These are phyloP conservation scores for Plectranthus barbatus DNA, from an alignment of 257 asterid genomes.

Conservation along the genomic window DNA sequence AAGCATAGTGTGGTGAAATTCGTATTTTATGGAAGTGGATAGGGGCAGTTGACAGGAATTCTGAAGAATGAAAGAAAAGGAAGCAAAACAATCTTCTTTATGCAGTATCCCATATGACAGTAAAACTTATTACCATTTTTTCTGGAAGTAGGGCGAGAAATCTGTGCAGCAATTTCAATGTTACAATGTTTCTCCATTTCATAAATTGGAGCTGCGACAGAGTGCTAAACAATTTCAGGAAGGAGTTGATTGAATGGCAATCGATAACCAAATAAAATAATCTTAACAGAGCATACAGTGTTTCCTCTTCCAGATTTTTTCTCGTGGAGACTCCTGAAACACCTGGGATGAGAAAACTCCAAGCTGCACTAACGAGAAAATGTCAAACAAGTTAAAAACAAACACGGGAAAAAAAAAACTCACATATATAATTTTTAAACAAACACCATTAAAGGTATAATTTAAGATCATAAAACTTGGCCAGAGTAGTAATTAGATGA, in stretches of 20 bases:
- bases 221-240: slow-evolving; percentile 19
- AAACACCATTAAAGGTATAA: no score
- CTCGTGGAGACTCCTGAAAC: slow-evolving; percentile 95
- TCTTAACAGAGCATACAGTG: slow-evolving; percentile 42
- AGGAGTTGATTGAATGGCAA: slow-evolving; percentile 12
- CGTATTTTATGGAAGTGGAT: background rate
- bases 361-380: slow-evolving; percentile 48
- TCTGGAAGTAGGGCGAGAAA: slow-evolving; percentile 60
- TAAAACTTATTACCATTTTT: slow-evolving; percentile 53
- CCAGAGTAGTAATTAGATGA: no score
- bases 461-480: no score
- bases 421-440: no score
- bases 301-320: slow-evolving; percentile 83
- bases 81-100: background rate
- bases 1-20: background rate
- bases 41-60: background rate
- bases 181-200: slow-evolving; percentile 98
- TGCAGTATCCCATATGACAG: slow-evolving; percentile 1
- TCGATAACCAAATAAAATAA: slow-evolving; percentile 5
- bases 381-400: slow-evolving; percentile 9
- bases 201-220: slow-evolving; percentile 75
- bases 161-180: slow-evolving; percentile 89
- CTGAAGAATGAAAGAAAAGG: background rate
- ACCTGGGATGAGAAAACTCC: slow-evolving; percentile 98
- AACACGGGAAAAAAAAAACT: background rate